Evolutionary conservation across 1,139 yeast species (phyloP), one percentile per base, ranked within the genome.

Genomic region (Kodamaea derodonti): DNA sequence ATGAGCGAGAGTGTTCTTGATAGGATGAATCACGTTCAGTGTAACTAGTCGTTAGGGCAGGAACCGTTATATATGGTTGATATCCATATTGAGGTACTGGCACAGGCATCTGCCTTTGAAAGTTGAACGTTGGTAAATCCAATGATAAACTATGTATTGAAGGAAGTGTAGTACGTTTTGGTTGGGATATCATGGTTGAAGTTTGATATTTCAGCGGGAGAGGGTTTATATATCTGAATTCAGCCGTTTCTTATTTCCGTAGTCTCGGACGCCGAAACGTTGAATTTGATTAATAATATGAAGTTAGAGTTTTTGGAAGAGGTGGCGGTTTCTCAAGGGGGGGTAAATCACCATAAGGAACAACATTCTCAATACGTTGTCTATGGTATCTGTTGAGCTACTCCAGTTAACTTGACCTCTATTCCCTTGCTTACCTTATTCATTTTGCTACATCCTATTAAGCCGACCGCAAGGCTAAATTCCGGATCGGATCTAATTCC

Each of bases 121-220:
- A 35, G 30, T 34, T 37, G 18, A 36, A 33, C 14, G 38, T 37
- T 7, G 60, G 60, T 34, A 57, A 43, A 28, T 56, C 60, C 49
- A 59, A 53, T 41, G 46, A 53, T 36, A 59, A 52, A 22, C 58
- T 48, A 32, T 55, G 60, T 32, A 61, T 58, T 31, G 61, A 53
- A 9, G 67, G 67, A 15, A 37, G 26, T 14, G 40, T 37, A 3
- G 40, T 37, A 22, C 40, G 34, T 28, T 37, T 34, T 12, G 39
- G 36, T 11, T 18, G 22, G 6, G 22, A 18, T 18, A 18, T 18
- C 22, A 18, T 18, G 9, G 9, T 18, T n/a, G 34, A 31, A 16
- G 25, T 22, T 4, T 29, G 32, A 5, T n/a, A 18, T 12, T 13
- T n/a, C 11, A 6, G 10, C 12, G 27, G 11, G 14, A 8, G 14